Base-by-base conservation (phyloP, 164 flowering plant genomes). In the Berberis vulgaris region DNA sequence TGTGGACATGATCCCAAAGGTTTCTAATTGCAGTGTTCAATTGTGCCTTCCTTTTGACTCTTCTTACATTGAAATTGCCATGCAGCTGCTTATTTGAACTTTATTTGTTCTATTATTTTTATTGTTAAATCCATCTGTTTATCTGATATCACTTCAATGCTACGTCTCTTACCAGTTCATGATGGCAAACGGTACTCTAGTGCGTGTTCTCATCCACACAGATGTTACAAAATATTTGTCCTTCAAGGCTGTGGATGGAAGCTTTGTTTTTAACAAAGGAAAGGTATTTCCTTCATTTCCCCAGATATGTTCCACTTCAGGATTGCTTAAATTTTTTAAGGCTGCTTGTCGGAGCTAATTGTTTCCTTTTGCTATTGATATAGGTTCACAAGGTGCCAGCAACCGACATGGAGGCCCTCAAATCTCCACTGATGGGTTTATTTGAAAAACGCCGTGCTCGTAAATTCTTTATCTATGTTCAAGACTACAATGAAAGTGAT, bases 1-100 rank as follows among this genome's bases (percentile, higher is more conserved):
- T 69, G 94, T 93, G 54, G 98, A 93, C 72, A 93, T 93, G 98
- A 73, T 88, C 64, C 98, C 98, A 10, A 93, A 93, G 96, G 98
- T 86, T 57, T 57, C 49, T 6, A 5, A 26, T 26, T 26, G 26
- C 26, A 26, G 26, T 26, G 26, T 26, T 26, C 26, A 26, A 26
- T 26, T 26, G 26, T 26, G 26, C 26, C 26, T 26, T 26, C 26
- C 26, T 26, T 26, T 26, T 26, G 26, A 26, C 26, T 26, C 26
- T 26, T 26, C 26, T 26, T 26, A 26, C 26, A 26, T 26, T 26
- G 26, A 26, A 26, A 26, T 26, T 26, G 26, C 26, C 26, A 26
- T 26, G 26, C 26, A 26, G 26, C 26, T 26, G 26, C 26, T 26
- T 26, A 26, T 26, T 26, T 26, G 26, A 26, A 26, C 26, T 26